Base-by-base conservation (phyloP, 345 rosid genomes). In the Dipteronia dyeriana region DNA sequence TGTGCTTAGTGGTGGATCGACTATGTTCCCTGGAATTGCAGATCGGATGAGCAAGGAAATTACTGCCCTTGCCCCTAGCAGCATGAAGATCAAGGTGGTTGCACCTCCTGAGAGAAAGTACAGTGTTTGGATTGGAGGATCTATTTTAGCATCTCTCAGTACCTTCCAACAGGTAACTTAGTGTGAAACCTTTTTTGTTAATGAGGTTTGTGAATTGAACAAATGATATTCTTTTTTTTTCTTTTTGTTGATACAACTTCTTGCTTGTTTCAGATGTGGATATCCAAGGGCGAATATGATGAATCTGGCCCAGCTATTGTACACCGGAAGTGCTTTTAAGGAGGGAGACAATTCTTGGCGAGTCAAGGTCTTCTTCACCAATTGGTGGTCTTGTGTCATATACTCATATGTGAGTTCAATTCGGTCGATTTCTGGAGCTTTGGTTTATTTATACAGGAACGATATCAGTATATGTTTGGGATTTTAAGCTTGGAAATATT, bases 71-170 rank as follows among this genome's bases (percentile, higher is more conserved):
- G 84, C 87, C 26, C 89, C 89, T 7, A 80, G 87, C 78, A 87
- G 87, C 83, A 84, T 84, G 90, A 84, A 85, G 80, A 78, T 85
- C 66, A 87, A 87, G 86, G 90, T 85, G 12, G 90, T 87, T 68
- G 90, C 90, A 12, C 90, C 90, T 41, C 90, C 90, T 0, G 90
- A 87, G 82, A 87, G 90, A 77, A 87, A 87, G 81, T 87, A 87
- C 73, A 87, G 90, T 51, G 90, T 87, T 75, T 85, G 90, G 90
- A 85, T 87, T 19, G 90, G 90, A 51, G 90, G 90, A 57, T 87
- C 90, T 9, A 87, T 87, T 68, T 76, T 87, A 17, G 90, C 90
- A 4, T 87, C 90, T 53, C 88, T 87, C 59, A 87, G 90, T 82
- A 87, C 90, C 49, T 87, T 87, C 86, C 87, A 86, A 74, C 89